Base-by-base conservation (phyloP, 2,329 filamentous ascomycete species). In the Aspergillus sp. region DNA sequence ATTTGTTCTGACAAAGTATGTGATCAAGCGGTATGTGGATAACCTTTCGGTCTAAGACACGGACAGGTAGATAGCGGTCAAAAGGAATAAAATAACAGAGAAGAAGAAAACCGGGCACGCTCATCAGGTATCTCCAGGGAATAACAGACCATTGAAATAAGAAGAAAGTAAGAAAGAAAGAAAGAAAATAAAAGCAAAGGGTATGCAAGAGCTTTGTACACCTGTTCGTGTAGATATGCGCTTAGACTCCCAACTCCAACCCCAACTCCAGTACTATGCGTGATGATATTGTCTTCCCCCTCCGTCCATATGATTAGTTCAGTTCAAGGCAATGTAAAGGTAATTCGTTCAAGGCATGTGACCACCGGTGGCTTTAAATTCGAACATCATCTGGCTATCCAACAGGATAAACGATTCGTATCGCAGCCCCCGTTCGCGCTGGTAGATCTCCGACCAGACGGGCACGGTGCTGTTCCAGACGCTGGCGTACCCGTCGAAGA, bases 401-500 rank as follows among this genome's bases (percentile, higher is more conserved):
- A 70, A 54, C 47, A 72, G 59, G 18, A 71, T 51, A 52, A 73
- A 73, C 20, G 69, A 70, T 50, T 73, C 71, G 52, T 70, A 73
- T 42, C 70, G 68, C 22, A 69, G 51, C 2, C 70, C 69, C 16
- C 61, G 62, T 50, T 59, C 57, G 20, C 47, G 52, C 26, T 54
- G 56, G 16, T 51, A 32, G 10, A 46, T 20, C 16, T 63, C 57
- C 42, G 51, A 61, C 54, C 54, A 55, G 2, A 58, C 12, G 4
- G 57, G 26, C 24, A 58, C 56, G 24, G 54, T 69, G 32, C 61
- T 58, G 32, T 67, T 67, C 55, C 62, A 71, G 12, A 71, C 69
- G 29, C 49, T 56, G 14, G 62, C 63, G 55, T 70, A 72, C 7
- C 66, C 66, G 16, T 70, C 67, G 62, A 80, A 76, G 39, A 81